Evolutionary conservation across 495 filamentous ascomycete genomes (phyloP).

Genomic region (Viridothelium virens): DNA sequence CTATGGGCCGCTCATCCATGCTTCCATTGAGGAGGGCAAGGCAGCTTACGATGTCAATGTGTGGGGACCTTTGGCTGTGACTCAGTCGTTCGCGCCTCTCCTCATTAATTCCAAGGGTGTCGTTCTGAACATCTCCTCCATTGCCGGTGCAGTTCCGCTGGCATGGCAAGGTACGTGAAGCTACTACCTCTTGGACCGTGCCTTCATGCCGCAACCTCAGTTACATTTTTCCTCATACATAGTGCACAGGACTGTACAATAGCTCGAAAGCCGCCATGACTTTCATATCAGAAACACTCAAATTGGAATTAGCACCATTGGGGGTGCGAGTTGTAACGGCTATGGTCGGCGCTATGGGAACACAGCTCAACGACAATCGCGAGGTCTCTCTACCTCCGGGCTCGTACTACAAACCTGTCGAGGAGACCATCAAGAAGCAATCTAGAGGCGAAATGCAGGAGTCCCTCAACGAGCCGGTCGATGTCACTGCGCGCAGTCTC

Average conservation of each 20-base stretch:
- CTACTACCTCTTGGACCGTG: background rate
- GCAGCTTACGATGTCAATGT: conserved; percentile 42
- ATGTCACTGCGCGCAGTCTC: background rate
- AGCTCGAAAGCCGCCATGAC: conserved; percentile 3
- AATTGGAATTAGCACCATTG: conserved; percentile 19
- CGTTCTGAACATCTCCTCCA: conserved; percentile 27
- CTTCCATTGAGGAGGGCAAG: conserved; percentile 14
- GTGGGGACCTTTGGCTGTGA: conserved; percentile 33
- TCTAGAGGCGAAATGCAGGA: conserved; percentile 8
- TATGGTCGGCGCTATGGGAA: conserved; percentile 12
- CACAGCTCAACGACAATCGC: background rate
- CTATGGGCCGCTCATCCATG: conserved; percentile 17
- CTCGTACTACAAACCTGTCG: conserved; percentile 12
- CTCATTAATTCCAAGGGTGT: conserved; percentile 35
- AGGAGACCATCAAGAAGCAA: conserved; percentile 1
- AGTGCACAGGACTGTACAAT: background rate
- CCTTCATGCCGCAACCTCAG: background rate
- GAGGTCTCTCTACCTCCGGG: background rate
- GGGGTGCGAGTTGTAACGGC: conserved; percentile 12
- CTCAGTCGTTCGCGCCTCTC: conserved; percentile 39
- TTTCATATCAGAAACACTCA: conserved; percentile 15
- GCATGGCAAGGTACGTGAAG: conserved; percentile 17
- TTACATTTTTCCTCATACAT: background rate
- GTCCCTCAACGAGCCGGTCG: background rate
- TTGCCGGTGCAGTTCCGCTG: conserved; percentile 11